phyloP scores from a whole-genome alignment of 768 basidiomycete genomes.

The Hypsizygus marmoreus region DNA sequence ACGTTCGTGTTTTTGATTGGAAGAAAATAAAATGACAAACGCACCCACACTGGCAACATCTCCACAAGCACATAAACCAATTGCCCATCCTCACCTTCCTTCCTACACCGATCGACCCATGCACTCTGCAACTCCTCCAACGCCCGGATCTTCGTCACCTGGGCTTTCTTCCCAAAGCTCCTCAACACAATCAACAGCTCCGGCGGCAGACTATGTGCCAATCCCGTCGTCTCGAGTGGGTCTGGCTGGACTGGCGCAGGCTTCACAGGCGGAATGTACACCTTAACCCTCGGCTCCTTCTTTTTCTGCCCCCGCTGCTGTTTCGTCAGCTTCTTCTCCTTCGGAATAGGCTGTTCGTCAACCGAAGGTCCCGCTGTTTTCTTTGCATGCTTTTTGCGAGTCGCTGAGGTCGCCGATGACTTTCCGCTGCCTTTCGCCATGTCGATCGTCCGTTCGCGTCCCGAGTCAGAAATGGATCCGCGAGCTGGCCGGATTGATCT shows the following conservation, averaged over 20 bases:
- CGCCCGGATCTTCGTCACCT: constrained; percentile 79
- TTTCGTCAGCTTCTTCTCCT: constrained; percentile 51
- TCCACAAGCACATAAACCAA: constrained; percentile 45
- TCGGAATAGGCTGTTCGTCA: constrained; percentile 36
- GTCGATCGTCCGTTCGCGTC: too few species aligned
- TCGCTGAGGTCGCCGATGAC: constrained; percentile 82
- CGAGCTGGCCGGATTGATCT: too few species aligned
- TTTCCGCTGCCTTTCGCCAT: constrained; percentile 54
- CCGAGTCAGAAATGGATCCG: too few species aligned
- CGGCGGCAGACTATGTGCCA: constrained; percentile 72
- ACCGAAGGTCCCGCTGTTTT: constrained; percentile 50
- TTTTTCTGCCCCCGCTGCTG: constrained; percentile 59
- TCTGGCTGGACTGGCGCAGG: constrained; percentile 74
- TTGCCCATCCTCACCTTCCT: constrained; percentile 43
- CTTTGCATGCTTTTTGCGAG: constrained; percentile 91
- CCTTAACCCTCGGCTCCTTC: constrained; percentile 79
- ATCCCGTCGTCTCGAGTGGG: constrained; percentile 83
- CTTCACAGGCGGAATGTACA: constrained; percentile 85
- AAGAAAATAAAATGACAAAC: constrained; percentile 1
- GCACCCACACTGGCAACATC: constrained; percentile 90
- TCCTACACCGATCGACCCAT: constrained; percentile 62
- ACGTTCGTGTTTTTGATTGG: neutral
- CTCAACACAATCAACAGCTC: constrained; percentile 83
- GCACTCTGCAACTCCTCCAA: constrained; percentile 76
- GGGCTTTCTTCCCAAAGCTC: constrained; percentile 86